phyloP scores from a whole-genome alignment of 345 rosid species.

The Eucalyptus pauciflora region DNA sequence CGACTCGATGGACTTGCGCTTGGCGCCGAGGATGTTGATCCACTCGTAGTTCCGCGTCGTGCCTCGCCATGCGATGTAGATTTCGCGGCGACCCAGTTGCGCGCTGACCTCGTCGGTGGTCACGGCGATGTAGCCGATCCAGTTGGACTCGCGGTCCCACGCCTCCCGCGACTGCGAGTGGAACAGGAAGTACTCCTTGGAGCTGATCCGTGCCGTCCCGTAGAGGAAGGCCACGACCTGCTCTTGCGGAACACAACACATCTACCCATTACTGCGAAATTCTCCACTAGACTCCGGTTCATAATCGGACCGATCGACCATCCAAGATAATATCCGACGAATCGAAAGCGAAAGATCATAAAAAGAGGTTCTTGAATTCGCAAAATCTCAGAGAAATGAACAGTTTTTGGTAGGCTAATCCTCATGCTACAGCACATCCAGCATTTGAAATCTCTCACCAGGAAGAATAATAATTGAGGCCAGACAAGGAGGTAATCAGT shows the following conservation, averaged over 20 bases:
- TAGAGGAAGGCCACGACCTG: constrained; percentile 48
- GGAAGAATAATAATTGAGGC: not conserved
- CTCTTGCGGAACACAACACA: not conserved
- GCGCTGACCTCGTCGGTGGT: constrained; percentile 40
- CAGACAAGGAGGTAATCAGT: not conserved
- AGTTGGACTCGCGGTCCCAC: constrained; percentile 96
- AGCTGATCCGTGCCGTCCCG: constrained; percentile 59
- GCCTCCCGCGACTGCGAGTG: constrained; percentile 59
- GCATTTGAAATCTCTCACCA: not conserved
- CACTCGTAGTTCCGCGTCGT: constrained; percentile 84
- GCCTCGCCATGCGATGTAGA: constrained; percentile 65
- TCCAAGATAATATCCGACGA: not conserved
- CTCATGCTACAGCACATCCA: not conserved
- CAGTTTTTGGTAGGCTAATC: not conserved
- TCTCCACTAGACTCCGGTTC: not conserved
- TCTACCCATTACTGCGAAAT: not conserved
- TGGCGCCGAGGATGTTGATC: constrained; percentile 52
- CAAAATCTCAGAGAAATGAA: not conserved
- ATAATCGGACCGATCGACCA: not conserved
- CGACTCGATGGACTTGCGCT: constrained; percentile 31
- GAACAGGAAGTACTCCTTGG: constrained; percentile 53
- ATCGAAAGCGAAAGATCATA: not conserved
- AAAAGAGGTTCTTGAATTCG: not conserved
- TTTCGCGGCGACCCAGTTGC: constrained; percentile 58
- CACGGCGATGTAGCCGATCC: constrained; percentile 85